Evolutionary conservation across 163 green algal genomes (phyloP).

Genomic region (Chlamydomonas reinhardtii): DNA sequence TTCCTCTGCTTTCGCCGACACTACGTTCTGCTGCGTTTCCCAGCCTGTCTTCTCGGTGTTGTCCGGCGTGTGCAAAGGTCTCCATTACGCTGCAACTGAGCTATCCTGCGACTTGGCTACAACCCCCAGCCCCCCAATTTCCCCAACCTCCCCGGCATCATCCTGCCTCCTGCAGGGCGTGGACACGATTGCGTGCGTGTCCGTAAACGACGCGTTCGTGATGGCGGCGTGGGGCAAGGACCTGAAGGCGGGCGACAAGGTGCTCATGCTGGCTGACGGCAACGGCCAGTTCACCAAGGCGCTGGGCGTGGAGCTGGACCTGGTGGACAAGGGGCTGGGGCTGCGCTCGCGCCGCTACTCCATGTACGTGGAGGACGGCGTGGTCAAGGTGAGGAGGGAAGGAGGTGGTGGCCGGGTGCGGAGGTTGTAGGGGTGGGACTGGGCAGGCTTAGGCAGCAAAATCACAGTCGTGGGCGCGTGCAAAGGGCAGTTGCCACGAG

Average conservation of each 20-base stretch:
- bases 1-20: too few species aligned
- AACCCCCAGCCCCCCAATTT: background rate
- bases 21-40: too few species aligned
- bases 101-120: too few species aligned
- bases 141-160: background rate
- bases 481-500: too few species aligned
- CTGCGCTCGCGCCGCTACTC: conserved; percentile 87
- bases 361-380: conserved; percentile 94
- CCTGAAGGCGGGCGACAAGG: conserved; percentile 64
- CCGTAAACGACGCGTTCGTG: conserved; percentile 98
- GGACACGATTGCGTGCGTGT: conserved; percentile 93
- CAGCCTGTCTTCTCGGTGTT: too few species aligned
- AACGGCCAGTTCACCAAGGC: conserved; percentile 93
- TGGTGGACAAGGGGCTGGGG: conserved; percentile 95
- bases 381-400: conserved; percentile 40
- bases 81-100: too few species aligned
- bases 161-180: conserved; percentile 70
- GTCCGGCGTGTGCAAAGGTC: too few species aligned
- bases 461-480: too few species aligned
- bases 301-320: conserved; percentile 95
- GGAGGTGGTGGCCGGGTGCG: too few species aligned
- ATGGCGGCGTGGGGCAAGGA: conserved; percentile 97
- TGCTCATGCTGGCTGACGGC: conserved; percentile 97
- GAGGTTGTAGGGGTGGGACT: background rate
- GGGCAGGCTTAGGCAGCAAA: too few species aligned